Percentiles rank a stretch among this genome's conserved stretches.
These are phyloP conservation scores for Fusarium pseudonygamai DNA, from an alignment of 2,329 filamentous ascomycete genomes.

Conservation along the genomic window DNA sequence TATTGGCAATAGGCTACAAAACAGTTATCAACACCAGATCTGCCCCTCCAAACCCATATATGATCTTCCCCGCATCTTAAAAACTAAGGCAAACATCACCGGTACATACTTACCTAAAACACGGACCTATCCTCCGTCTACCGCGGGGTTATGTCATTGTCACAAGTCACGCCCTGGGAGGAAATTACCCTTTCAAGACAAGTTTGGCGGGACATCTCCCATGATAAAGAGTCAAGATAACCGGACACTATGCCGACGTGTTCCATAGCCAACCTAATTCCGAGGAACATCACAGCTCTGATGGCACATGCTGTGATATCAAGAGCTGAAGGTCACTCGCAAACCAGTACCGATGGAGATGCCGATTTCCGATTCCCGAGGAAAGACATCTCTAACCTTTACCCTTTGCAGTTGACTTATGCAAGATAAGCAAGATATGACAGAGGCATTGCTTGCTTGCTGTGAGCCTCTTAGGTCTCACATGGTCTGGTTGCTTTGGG, in stretches of 20 bases:
- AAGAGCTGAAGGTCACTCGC: conserved; percentile 1
- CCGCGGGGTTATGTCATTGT: conserved; percentile 16
- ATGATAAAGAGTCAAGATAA: conserved; percentile 21
- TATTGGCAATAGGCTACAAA: neutral
- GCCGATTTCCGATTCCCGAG: conserved; percentile 33
- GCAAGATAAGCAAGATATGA: conserved; percentile 11
- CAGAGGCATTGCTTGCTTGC: neutral
- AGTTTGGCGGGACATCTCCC: conserved; percentile 11
- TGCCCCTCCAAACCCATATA: conserved; percentile 7
- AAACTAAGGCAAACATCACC: neutral
- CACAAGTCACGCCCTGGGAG: conserved; percentile 22
- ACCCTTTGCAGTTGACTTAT: conserved; percentile 6
- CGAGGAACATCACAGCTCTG: conserved; percentile 1
- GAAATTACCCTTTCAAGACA: conserved; percentile 39
- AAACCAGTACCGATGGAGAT: conserved; percentile 13
- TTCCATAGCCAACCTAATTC: conserved; percentile 18
- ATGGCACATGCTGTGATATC: conserved; percentile 1
- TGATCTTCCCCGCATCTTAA: conserved; percentile 25
- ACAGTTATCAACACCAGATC: conserved; percentile 5
- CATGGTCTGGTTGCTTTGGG: neutral
- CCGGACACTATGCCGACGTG: conserved; percentile 34
- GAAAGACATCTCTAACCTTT: conserved; percentile 11
- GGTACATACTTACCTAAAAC: conserved; percentile 17
- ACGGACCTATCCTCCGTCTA: conserved; percentile 28
- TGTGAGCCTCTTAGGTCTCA: neutral